Evolutionary conservation across 106 monocot genomes (phyloP).

Genomic region (Iris macrosiphon): DNA sequence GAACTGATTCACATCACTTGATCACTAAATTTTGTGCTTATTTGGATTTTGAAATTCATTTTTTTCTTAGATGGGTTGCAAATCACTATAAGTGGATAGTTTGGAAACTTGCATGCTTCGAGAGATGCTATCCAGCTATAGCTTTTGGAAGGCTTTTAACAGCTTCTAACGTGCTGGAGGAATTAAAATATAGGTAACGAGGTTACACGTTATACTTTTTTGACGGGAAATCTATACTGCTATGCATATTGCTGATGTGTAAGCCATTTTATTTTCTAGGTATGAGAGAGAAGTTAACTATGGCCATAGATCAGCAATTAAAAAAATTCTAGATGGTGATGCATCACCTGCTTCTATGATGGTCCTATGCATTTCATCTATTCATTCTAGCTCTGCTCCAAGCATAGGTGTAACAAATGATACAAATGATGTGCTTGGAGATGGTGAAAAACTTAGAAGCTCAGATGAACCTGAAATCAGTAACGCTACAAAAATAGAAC

Average conservation of each 20-base stretch:
- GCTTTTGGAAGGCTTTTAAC: slow-evolving; percentile 56
- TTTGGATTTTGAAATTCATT: not conserved
- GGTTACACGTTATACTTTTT: not conserved
- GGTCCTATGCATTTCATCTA: slow-evolving; percentile 79
- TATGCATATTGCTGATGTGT: not conserved
- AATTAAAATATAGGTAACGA: slow-evolving; percentile 81
- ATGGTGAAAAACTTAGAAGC: slow-evolving; percentile 4
- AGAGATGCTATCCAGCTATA: slow-evolving; percentile 66
- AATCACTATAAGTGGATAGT: slow-evolving; percentile 99
- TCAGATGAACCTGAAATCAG: not conserved
- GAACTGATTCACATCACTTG: too few relatives aligned
- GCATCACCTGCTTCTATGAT: slow-evolving; percentile 72
- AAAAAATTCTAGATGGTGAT: slow-evolving; percentile 86
- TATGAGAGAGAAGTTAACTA: slow-evolving; percentile 90
- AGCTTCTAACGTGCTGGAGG: slow-evolving; percentile 69
- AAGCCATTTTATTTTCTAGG: slow-evolving; percentile 23
- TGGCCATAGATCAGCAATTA: slow-evolving; percentile 82
- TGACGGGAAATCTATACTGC: not conserved
- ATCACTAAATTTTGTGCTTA: not conserved
- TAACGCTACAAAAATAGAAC: slow-evolving; percentile 43
- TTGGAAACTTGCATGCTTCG: slow-evolving; percentile 90
- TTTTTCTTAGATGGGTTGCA: slow-evolving; percentile 61
- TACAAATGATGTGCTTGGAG: slow-evolving; percentile 6
- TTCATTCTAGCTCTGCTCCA: slow-evolving; percentile 21
- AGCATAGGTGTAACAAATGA: slow-evolving; percentile 17